Evolutionary conservation across 116 monocot species (phyloP).

Genomic region (Phalaenopsis hybrid): DNA sequence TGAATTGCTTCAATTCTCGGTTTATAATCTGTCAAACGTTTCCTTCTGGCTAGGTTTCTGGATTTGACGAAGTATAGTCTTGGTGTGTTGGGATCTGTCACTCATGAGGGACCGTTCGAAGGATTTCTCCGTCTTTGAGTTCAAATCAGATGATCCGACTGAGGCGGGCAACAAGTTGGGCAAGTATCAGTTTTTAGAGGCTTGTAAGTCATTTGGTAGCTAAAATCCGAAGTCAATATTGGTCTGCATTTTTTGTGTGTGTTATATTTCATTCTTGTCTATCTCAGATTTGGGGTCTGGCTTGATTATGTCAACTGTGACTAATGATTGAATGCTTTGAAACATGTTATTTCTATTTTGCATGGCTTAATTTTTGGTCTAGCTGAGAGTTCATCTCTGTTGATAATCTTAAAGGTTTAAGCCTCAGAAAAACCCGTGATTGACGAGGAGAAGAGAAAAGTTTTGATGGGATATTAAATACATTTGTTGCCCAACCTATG

Average conservation of each 20-base stretch:
- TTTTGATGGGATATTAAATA: neutral
- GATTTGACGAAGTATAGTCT: neutral
- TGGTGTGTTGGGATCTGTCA: neutral
- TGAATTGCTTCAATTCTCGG: neutral
- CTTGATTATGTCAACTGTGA: neutral
- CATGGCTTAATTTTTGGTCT: neutral
- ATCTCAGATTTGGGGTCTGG: neutral
- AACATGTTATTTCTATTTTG: neutral
- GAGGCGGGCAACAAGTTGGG: neutral
- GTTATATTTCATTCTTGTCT: neutral
- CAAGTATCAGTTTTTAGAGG: constrained; percentile 22
- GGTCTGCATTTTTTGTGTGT: neutral
- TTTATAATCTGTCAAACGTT: neutral
- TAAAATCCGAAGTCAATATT: neutral
- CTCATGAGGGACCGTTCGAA: constrained; percentile 7
- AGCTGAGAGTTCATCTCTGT: neutral
- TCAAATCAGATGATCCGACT: constrained; percentile 2
- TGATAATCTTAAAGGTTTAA: neutral
- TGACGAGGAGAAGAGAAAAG: neutral
- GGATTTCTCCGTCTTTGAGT: constrained; percentile 12
- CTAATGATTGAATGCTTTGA: neutral
- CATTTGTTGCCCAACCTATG: neutral
- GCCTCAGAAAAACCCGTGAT: neutral
- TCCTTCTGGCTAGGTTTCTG: neutral
- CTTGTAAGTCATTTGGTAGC: constrained; percentile 13